These are phyloP conservation scores for Pachysandra terminalis DNA, from an alignment of 164 flowering plant genomes.

Conservation along the genomic window DNA sequence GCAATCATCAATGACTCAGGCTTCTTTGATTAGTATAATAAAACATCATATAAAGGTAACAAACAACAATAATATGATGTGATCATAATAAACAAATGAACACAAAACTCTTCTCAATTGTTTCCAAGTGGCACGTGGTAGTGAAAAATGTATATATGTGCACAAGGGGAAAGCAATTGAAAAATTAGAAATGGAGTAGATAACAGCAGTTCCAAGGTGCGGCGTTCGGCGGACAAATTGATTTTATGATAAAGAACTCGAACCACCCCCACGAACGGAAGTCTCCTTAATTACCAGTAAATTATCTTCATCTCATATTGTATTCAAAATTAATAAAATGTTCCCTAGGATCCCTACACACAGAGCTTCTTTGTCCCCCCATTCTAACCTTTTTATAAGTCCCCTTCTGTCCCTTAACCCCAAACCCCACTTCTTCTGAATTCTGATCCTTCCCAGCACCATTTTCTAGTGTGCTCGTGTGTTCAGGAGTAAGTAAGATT, in stretches of 20 bases:
- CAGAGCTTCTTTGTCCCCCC: conserved; percentile 48
- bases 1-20: too few species aligned
- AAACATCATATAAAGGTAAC: too few species aligned
- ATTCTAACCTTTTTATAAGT: conserved; percentile 33
- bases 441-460: conserved; percentile 24
- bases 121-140: too few species aligned
- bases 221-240: conserved; percentile 83
- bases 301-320: not conserved
- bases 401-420: conserved; percentile 15
- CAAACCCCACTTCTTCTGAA: conserved; percentile 6
- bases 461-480: conserved; percentile 59
- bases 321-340: conserved; percentile 45
- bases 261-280: conserved; percentile 14
- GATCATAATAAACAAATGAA: too few species aligned
- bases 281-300: not conserved
- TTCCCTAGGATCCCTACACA: conserved; percentile 69
- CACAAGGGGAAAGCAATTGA: too few species aligned
- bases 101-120: too few species aligned
- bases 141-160: too few species aligned
- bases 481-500: conserved; percentile 12
- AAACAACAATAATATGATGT: too few species aligned
- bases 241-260: not conserved
- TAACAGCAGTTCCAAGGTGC: conserved; percentile 65
- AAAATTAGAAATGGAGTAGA: not conserved
- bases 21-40: too few species aligned